Evolutionary conservation across 106 monocot species (phyloP), one percentile per base, ranked within the genome.

Genomic region (Apostasia ramifera): DNA sequence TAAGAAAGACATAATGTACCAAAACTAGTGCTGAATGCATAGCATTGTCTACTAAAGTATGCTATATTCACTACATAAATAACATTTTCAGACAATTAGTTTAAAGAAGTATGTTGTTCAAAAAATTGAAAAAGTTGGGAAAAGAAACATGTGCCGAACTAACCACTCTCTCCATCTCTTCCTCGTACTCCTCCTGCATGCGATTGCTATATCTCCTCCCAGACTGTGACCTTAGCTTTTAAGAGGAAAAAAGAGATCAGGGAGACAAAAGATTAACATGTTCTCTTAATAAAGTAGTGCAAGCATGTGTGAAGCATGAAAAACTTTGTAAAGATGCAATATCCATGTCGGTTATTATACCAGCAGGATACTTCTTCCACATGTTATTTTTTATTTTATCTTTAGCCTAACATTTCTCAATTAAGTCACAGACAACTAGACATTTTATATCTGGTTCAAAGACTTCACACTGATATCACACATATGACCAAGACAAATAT

Each of bases 81-180:
- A 52, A 52, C 52, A 52, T 52, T 6, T 52, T 52, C 10, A 52
- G 10, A 6, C n/a, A 66, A 47, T 48, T 48, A 47, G 47, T 47
- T 1, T 8, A 39, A 12, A 63, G 6, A 39, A 13, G 2, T 12
- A 63, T 39, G 9, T 42, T 10, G 8, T 6, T 37, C 11, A 42
- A 58, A 57, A 73, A 37, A n/a, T 46, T 48, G 8, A 44, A 44
- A 14, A 48, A 52, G 46, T 58, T 2, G 2, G 5, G 39, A 50
- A 40, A 40, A 44, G 41, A 49, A 46, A 42, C 3, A 66, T 41
- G 10, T 42, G 69, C 70, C 9, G 51, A 72, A 75, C 84, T 81
- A 47, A 95, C 94, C 91, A 95, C 79, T 82, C 94, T 83, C 73
- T 95, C 94, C 83, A 83, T 91, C 68, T 95, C 91, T 44, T 95